Conservation (phyloP, 371 early-diverging fungal genomes). For the Thermomucor indicae-seudaticae region DNA sequence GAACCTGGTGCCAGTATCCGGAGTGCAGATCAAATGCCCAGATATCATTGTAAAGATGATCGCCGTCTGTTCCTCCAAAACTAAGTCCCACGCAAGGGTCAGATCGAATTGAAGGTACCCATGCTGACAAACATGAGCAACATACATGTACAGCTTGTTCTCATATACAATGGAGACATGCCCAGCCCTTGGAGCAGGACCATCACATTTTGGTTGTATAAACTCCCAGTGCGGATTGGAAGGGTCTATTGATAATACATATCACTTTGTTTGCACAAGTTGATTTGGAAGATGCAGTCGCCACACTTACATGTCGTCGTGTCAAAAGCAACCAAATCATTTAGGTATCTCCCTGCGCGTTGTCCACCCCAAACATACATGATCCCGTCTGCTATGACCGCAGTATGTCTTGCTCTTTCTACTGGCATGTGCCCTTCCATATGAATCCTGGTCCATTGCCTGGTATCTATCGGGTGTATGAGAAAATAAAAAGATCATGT, state of each 20-base stretch:
- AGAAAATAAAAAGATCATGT: constrained; percentile 11
- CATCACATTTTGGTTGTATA: constrained; percentile 40
- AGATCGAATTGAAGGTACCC: constrained; percentile 11
- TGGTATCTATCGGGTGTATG: constrained; percentile 21
- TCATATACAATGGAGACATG: constrained; percentile 56
- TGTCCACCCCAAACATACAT: constrained; percentile 77
- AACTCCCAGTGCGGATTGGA: constrained; percentile 51
- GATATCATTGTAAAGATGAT: constrained; percentile 66
- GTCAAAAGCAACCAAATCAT: constrained; percentile 69
- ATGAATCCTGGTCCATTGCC: constrained; percentile 48
- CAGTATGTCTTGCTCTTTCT: constrained; percentile 70
- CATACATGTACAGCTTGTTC: constrained; percentile 62
- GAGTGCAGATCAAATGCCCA: constrained; percentile 64
- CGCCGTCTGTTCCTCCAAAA: constrained; percentile 74
- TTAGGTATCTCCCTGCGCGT: constrained; percentile 59
- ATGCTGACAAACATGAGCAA: background rate
- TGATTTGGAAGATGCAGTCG: background rate
- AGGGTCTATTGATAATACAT: constrained; percentile 1
- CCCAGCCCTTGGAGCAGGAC: constrained; percentile 56
- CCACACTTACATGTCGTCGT: constrained; percentile 51
- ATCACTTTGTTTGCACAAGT: background rate
- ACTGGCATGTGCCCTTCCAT: constrained; percentile 56
- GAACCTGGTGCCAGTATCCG: constrained; percentile 56
- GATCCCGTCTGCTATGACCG: constrained; percentile 55
- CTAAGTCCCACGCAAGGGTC: constrained; percentile 19